Conservation (phyloP, 228 moss, liverwort and hornwort species). For the Sphagnum fallax region DNA sequence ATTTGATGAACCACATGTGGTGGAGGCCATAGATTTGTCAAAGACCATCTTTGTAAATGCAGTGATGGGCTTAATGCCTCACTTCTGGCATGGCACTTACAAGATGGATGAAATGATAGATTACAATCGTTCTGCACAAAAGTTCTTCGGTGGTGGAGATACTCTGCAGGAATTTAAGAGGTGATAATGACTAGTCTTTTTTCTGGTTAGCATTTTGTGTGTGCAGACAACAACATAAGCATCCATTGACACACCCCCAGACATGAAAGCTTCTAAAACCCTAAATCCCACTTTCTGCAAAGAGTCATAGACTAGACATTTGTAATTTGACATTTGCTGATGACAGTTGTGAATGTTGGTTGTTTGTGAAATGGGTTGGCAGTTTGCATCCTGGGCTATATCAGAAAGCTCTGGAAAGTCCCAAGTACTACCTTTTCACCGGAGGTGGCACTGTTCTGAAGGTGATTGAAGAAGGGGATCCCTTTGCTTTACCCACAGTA, state of each 20-base stretch:
- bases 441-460: constrained; percentile 85
- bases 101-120: constrained; percentile 88
- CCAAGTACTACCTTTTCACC: constrained; percentile 81
- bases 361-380: constrained; percentile 1
- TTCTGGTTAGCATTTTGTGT: not conserved
- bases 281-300: no score
- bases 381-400: constrained; percentile 72
- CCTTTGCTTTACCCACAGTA: constrained; percentile 68
- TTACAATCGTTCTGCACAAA: constrained; percentile 54
- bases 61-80: constrained; percentile 83
- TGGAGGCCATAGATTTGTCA: constrained; percentile 31
- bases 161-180: constrained; percentile 90
- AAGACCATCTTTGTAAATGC: constrained; percentile 79
- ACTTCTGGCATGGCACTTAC: constrained; percentile 79
- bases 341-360: not conserved
- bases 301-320: no score
- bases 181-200: constrained; percentile 4
- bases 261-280: no score
- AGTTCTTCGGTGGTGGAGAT: constrained; percentile 89
- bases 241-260: no score
- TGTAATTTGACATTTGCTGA: no score
- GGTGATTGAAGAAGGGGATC: constrained; percentile 80
- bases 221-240: no score
- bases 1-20: constrained; percentile 39
- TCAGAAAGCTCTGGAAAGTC: constrained; percentile 65